Percentiles rank a stretch among this genome's conserved stretches.
Conservation (phyloP, 2,329 filamentous ascomycete species). For the Tolypocladium album region DNA sequence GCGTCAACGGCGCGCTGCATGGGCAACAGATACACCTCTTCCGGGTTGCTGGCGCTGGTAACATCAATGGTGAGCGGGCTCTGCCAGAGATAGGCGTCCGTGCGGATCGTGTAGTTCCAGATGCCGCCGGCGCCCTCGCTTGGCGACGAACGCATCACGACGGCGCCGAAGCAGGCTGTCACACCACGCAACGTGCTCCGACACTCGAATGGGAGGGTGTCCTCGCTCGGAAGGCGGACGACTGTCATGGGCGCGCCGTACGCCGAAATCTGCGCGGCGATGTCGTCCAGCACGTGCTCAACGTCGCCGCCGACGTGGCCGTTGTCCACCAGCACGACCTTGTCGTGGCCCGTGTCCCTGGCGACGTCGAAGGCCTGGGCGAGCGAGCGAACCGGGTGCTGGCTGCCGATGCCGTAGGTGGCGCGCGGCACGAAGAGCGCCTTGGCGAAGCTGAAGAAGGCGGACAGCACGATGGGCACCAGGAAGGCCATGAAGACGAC, state of each 20-base stretch:
- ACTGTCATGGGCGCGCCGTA: constrained; percentile 45
- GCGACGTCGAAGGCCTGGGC: constrained; percentile 50
- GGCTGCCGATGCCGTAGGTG: constrained; percentile 58
- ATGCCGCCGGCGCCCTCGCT: constrained; percentile 51
- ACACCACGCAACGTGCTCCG: constrained; percentile 54
- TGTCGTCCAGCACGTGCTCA: constrained; percentile 52
- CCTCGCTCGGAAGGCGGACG: constrained; percentile 39
- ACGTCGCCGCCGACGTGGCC: constrained; percentile 60
- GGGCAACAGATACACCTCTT: constrained; percentile 67
- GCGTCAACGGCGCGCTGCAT: constrained; percentile 69
- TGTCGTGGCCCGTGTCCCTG: constrained; percentile 46
- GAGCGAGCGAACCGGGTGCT: constrained; percentile 52
- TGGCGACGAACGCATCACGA: constrained; percentile 67
- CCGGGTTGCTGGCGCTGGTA: constrained; percentile 56
- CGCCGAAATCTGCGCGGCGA: constrained; percentile 46
- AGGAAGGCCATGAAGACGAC: constrained; percentile 47
- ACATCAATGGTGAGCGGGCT: constrained; percentile 54
- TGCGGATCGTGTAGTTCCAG: constrained; percentile 83
- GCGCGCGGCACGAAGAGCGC: constrained; percentile 76
- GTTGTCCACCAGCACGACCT: constrained; percentile 70
- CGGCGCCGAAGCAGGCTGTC: constrained; percentile 61
- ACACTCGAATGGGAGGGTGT: constrained; percentile 53
- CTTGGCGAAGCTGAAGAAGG: constrained; percentile 60
- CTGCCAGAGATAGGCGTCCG: constrained; percentile 53
- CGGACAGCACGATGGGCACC: constrained; percentile 45